phyloP scores from a whole-genome alignment of 208 protist species.

The Phytomonas francai region DNA sequence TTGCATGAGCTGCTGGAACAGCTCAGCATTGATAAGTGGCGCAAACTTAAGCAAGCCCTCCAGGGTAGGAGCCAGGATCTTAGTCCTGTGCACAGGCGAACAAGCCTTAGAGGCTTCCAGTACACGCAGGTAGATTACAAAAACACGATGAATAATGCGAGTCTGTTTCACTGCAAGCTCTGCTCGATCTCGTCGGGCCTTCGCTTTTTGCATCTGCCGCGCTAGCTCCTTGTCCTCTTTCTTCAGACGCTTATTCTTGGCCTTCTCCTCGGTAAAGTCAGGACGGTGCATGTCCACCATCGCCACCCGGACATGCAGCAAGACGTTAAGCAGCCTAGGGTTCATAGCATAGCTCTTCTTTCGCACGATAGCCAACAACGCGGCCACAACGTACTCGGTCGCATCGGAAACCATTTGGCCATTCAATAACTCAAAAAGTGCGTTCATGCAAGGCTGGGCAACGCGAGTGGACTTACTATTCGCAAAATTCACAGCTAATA shows the following conservation, averaged over 20 bases:
- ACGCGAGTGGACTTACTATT: constrained; percentile 86
- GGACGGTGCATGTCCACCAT: constrained; percentile 87
- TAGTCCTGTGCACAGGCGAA: constrained; percentile 74
- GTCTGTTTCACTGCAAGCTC: constrained; percentile 84
- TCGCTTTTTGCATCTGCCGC: constrained; percentile 86
- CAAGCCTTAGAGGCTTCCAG: constrained; percentile 83
- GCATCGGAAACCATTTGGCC: constrained; percentile 83
- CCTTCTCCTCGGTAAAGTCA: constrained; percentile 86
- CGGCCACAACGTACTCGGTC: constrained; percentile 74
- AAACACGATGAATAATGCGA: constrained; percentile 84
- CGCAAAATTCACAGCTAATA: constrained; percentile 74
- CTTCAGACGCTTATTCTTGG: constrained; percentile 86
- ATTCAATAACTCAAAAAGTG: constrained; percentile 72
- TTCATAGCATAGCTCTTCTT: constrained; percentile 90
- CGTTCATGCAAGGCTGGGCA: constrained; percentile 70
- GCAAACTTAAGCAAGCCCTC: constrained; percentile 89
- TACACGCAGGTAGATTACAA: constrained; percentile 88
- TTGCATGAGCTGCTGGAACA: constrained; percentile 84
- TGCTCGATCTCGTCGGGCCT: constrained; percentile 77
- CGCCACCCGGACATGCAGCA: constrained; percentile 88
- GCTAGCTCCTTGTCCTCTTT: constrained; percentile 90
- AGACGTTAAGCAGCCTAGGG: constrained; percentile 80
- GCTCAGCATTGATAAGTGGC: constrained; percentile 84
- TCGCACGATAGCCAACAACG: constrained; percentile 82
- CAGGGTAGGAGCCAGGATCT: constrained; percentile 83